Evolutionary conservation across 2,329 filamentous ascomycete genomes (phyloP), one percentile per base, ranked within the genome.

Genomic region (Fusarium solani-melongenae): DNA sequence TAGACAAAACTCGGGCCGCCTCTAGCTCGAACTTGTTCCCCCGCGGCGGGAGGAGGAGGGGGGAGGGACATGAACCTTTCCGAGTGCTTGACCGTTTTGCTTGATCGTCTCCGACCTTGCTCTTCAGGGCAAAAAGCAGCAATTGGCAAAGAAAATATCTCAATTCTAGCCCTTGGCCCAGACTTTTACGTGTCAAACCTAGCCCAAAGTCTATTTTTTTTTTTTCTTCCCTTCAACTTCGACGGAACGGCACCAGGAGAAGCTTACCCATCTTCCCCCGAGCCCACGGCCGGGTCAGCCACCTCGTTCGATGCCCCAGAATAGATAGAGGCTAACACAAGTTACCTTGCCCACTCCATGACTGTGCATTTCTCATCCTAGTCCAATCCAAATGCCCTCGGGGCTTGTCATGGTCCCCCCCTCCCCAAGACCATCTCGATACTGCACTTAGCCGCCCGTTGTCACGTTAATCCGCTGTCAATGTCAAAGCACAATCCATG

Each of bases 1-100:
- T 73, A 70, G 55, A 64, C 69, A 31, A 51, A 51, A 63, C 70
- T 73, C 71, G 71, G 71, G 67, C 71, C 71, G 71, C 71, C 55
- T 73, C 67, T 73, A 73, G 67, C 57, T 63, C 39, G 41, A 44
- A 33, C 51, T 59, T 36, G 31, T 15, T 12, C 22, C 51, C 36
- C 20, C 41, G 22, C 41, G 41, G 20, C 20, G 41, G 41, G 15
- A 5, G 7, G 36, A 9, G 22, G 24, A 36, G 34, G 41, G 33
- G n/a, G 9, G 14, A 20, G 9, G 14, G 22, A 22, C 31, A n/a
- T 20, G 15, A 46, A 60, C n/a, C n/a, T 33, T 20, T 39, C 36
- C 38, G 20, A 34, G 12, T 57, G 53, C 29, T 64, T 71, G 49
- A 34, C 70, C 55, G 24, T 51, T 51, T 39, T 51, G 44, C 60